Base-by-base conservation (phyloP, 2,329 filamentous ascomycete genomes). In the Penicillium fuscoglaucum region DNA sequence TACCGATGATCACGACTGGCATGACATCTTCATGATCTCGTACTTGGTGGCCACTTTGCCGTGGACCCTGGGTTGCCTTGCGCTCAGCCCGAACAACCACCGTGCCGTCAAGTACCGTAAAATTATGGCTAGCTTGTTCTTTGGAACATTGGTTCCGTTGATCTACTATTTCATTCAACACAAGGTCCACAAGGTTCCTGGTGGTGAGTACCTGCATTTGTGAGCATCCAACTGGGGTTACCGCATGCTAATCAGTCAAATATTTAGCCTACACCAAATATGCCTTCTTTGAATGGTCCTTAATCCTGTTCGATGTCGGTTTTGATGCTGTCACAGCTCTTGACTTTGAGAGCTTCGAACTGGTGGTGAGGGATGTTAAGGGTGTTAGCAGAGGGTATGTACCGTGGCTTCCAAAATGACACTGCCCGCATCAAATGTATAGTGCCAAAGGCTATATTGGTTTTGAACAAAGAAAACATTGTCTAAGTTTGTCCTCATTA, bases 21-120 rank as follows among this genome's bases (percentile, higher is more conserved):
- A 99, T 75, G 95, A 99, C 72, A 93, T 98, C 62, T 93, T 99
- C 75, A 99, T 99, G 95, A 97, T 99, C 67, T 96, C 92, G 15
- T 99, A 99, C 76, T 82, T 99, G 56, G 88, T 99, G 46, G 90
- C 91, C 35, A 98, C 95, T 3, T 82, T 99, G 54, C 95, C 95
- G 2, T 99, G 95, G 95, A 99, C 93, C 2, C 76, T 91, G 48
- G 95, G 95, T 49, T 97, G 93, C 75, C 84, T 98, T 61, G 87
- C 89, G 6, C 79, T 98, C 52, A 97, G 93, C 76, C 92, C 93
- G 12, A 86, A 88, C 57, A 96, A 97, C 73, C 83, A 88, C 13
- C 85, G 80, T 61, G 91, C 95, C 7, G 83, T 97, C 72, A 92
- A 89, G 77, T 96, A 96, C 76, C 85, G 95, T 67, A 98, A 96